Base-by-base conservation (phyloP, 2,329 filamentous ascomycete genomes). In the Colletotrichum salicis region DNA sequence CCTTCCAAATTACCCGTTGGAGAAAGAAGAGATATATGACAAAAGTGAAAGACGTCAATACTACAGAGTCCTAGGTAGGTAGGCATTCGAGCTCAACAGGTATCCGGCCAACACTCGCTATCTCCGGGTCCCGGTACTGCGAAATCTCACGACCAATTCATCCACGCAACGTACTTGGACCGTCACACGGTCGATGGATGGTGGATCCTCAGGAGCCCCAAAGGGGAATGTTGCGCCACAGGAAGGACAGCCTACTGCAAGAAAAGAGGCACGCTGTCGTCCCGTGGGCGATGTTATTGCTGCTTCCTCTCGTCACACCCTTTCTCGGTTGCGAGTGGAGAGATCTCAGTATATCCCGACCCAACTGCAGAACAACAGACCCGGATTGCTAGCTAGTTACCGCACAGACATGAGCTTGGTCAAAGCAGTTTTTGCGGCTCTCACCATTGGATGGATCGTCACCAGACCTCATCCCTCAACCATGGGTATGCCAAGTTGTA, bases 401-500 rank as follows among this genome's bases (percentile, higher is more conserved):
- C 65, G 65, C 65, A 64, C 65, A 33, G 45, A 55, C 54, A 64
- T 45, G 31, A 37, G 13, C 33, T 48, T 68, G 69, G 55, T 48
- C 54, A 60, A 60, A 52, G 59, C 55, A 64, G 31, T 29, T 19
- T 55, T 60, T 72, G 55, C 60, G 65, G 59, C 66, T 68, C 60
- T 64, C 65, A 29, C 51, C 45, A 72, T 72, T 72, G 70, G 70
- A 54, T 60, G 15, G 37, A 22, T 56, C 33, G n/a, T 52, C 33
- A 55, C 65, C 48, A 64, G 59, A 59, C 48, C 55, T 70, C 48
- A 10, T 51, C 29, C 54, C 51, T 33, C 35, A 59, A 29, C 66
- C 70, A 71, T 72, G 65, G 65, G 27, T 72, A 60, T 72, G 55
- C 64, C 65, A 69, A 70, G 65, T 60, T 69, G 48, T 51, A 72